Evolutionary conservation across 441 rosid genomes (phyloP).

Genomic region (Jatropha multifida): DNA sequence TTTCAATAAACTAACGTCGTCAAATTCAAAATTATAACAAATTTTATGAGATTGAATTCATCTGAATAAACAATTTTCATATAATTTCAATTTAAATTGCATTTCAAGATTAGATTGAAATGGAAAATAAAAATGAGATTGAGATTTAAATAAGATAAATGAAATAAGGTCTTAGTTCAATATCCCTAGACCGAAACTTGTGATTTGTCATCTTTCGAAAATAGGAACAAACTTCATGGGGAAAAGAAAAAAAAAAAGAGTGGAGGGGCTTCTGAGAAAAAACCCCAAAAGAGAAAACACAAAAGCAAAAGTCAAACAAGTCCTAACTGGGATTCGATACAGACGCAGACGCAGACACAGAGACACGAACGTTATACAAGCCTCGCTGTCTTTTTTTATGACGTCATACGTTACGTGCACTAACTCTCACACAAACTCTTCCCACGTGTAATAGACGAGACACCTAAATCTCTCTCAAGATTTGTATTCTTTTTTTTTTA

Average conservation of each 20-base stretch:
- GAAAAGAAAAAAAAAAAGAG: neutral
- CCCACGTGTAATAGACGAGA: constrained; percentile 7
- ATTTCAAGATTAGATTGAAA: too few relatives aligned
- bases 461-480: neutral
- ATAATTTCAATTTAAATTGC: too few relatives aligned
- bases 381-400: constrained; percentile 20
- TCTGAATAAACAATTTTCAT: too few relatives aligned
- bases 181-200: too few relatives aligned
- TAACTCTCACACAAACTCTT: constrained; percentile 12
- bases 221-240: neutral
- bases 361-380: neutral
- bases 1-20: too few relatives aligned
- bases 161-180: too few relatives aligned
- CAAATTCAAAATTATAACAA: too few relatives aligned
- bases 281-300: neutral
- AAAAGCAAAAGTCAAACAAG: constrained; percentile 23
- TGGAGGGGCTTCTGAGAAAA: neutral
- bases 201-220: too few relatives aligned
- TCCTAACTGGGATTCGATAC: constrained; percentile 26
- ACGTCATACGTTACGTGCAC: constrained; percentile 22
- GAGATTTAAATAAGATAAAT: too few relatives aligned
- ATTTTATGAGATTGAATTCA: too few relatives aligned
- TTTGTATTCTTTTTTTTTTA: neutral
- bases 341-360: neutral
- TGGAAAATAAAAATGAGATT: too few relatives aligned